Evolutionary conservation across 306 rosid species (phyloP).

Genomic region (Lablab purpureus): DNA sequence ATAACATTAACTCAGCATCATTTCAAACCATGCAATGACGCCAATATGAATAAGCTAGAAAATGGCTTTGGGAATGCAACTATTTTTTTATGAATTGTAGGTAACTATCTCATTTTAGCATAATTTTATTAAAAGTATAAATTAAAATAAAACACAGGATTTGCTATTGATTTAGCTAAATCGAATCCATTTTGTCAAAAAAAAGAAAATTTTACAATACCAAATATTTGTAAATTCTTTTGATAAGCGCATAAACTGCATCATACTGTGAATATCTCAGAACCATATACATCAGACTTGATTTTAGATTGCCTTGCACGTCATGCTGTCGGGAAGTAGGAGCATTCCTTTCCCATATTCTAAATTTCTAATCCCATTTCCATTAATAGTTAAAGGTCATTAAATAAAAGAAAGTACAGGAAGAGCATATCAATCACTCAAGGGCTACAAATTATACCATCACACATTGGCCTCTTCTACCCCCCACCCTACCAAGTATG

Average conservation of each 20-base stretch:
- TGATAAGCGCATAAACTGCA: not conserved
- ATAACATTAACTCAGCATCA: not conserved
- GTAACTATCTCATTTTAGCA: not conserved
- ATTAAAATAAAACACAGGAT: too few species aligned
- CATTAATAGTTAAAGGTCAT: not conserved
- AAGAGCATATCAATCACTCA: constrained; percentile 18
- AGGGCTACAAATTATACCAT: constrained; percentile 29
- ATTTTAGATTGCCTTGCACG: constrained; percentile 14
- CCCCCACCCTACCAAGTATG: constrained; percentile 11
- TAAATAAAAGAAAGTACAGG: not conserved
- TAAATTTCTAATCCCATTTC: constrained; percentile 1
- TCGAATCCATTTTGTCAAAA: not conserved
- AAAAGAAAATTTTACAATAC: not conserved
- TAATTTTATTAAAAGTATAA: not conserved
- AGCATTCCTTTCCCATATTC: not conserved
- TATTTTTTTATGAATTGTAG: not conserved
- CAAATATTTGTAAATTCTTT: too few species aligned
- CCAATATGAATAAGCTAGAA: not conserved
- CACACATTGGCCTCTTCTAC: constrained; percentile 23
- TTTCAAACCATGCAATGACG: not conserved
- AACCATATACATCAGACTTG: not conserved
- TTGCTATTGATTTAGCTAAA: not conserved
- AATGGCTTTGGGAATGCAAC: not conserved
- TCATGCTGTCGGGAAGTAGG: not conserved
- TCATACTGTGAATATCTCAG: not conserved